Conservation (phyloP, 805 yeast genomes). For the Monosporozyma unispora region DNA sequence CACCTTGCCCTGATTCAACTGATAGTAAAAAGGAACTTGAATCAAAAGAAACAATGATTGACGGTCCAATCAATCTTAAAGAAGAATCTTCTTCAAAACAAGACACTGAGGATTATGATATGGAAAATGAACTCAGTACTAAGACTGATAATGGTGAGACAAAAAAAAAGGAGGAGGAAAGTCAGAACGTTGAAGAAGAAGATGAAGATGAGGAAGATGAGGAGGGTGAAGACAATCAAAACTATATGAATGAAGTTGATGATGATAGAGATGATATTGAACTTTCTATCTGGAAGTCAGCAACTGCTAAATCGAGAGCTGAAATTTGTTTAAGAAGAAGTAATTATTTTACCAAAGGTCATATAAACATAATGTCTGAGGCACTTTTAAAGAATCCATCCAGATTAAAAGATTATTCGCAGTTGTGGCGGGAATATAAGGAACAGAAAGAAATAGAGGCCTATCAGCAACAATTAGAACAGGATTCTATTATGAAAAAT, state of each 20-base stretch:
- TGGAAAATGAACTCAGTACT: not conserved
- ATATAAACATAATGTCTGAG: conserved; percentile 54
- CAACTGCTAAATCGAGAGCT: conserved; percentile 72
- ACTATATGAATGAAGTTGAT: conserved; percentile 41
- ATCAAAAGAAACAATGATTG: conserved; percentile 1
- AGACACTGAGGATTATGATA: not conserved
- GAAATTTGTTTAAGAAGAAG: conserved; percentile 63
- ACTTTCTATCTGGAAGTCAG: conserved; percentile 71
- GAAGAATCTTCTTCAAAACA: not conserved
- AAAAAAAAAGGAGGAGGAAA: conserved; percentile 22
- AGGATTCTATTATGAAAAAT: conserved; percentile 35
- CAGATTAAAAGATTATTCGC: conserved; percentile 53
- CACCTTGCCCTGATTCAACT: not conserved
- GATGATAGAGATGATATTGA: conserved; percentile 65
- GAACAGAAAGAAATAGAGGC: conserved; percentile 25
- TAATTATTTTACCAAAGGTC: conserved; percentile 50
- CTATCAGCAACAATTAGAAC: conserved; percentile 22
- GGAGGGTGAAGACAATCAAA: conserved; percentile 35
- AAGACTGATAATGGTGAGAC: not conserved
- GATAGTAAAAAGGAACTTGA: conserved; percentile 11
- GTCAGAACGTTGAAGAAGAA: conserved; percentile 26
- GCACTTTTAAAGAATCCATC: conserved; percentile 59
- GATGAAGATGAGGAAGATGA: conserved; percentile 40
- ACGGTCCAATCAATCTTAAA: too few relatives aligned
- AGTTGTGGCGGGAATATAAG: conserved; percentile 24